These are phyloP conservation scores for Zygotorulaspora mrakii DNA, from an alignment of 1,139 yeast genomes.

Conservation along the genomic window DNA sequence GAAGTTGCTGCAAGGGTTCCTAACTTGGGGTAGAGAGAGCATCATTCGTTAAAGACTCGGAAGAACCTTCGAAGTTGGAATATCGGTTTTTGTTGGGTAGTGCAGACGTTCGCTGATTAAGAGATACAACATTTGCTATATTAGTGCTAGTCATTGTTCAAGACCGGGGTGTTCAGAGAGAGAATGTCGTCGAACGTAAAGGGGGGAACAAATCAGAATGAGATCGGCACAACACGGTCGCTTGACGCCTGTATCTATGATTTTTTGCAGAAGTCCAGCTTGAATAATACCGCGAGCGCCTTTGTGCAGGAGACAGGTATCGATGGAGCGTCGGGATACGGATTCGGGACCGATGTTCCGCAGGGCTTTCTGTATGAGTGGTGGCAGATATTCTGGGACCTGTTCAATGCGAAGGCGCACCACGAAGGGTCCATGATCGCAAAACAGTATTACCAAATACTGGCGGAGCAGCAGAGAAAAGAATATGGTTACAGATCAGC, in stretches of 20 bases:
- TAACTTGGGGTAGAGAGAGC: too few relatives aligned
- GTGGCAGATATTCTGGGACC: slow-evolving; percentile 98
- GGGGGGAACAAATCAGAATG: not conserved
- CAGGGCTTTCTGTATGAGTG: slow-evolving; percentile 87
- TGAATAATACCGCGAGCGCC: slow-evolving; percentile 65
- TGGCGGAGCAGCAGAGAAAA: slow-evolving; percentile 60
- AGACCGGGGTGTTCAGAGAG: not conserved
- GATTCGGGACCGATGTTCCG: slow-evolving; percentile 53
- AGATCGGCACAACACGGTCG: slow-evolving; percentile 38
- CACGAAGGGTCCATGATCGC: slow-evolving; percentile 61
- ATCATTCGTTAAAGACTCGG: too few relatives aligned
- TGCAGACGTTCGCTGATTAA: slow-evolving; percentile 1
- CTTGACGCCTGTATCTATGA: slow-evolving; percentile 85
- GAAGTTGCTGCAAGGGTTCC: not conserved
- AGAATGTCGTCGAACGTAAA: slow-evolving; percentile 1
- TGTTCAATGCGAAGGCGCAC: slow-evolving; percentile 74
- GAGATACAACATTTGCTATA: not conserved
- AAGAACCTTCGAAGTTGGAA: not conserved
- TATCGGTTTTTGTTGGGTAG: slow-evolving; percentile 2
- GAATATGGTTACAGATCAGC: slow-evolving; percentile 49
- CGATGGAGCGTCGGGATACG: not conserved
- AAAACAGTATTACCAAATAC: slow-evolving; percentile 67
- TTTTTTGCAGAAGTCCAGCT: slow-evolving; percentile 69
- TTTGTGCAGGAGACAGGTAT: slow-evolving; percentile 54
- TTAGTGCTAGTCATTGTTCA: not conserved